Base-by-base conservation (phyloP, 441 rosid genomes). In the Daphne laureola region DNA sequence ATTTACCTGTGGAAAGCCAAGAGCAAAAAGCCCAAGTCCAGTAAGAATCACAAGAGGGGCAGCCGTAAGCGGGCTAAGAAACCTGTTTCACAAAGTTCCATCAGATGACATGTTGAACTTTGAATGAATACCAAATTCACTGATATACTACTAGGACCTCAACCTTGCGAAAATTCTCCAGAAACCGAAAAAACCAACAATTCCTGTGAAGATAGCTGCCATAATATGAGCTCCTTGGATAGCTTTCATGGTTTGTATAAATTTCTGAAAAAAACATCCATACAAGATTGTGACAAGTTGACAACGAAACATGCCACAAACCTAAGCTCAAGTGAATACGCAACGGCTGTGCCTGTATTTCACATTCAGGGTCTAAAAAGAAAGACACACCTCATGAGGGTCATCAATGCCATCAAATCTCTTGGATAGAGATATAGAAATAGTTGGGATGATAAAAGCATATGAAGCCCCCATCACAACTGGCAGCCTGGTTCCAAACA, bases 401-500 rank as follows among this genome's bases (percentile, higher is more conserved):
- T 64, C 68, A 4, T 72, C 62, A 45, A 55, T 66, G 9, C 13
- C 23, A 55, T 57, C 55, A 61, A 63, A 75, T 44, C 73, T 56
- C 5, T 31, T 68, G 15, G 91, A 82, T 53, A 77, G 59, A 58
- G 84, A 79, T 58, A 87, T 77, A 66, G 94, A 75, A 21, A 78
- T 70, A 14, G 77, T 66, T 9, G 94, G 96, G 63, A 90, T 81
- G 55, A 83, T 58, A 69, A 66, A 90, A 44, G 96, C 73, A 49
- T 77, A 81, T 40, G 97, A 87, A 61, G 69, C 79, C 42, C 97
- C 91, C 27, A 90, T 80, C 49, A 84, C 91, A 27, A 84, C 91
- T 1, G 97, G 91, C 61, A 90, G 83, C 53, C 94, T 62, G 51
- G 77, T 65, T 35, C 97, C 96, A 40, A 90, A 83, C 70, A 53